Conservation (phyloP, 129 eudicot genomes). For the Chrysanthemum lavandulifolium region DNA sequence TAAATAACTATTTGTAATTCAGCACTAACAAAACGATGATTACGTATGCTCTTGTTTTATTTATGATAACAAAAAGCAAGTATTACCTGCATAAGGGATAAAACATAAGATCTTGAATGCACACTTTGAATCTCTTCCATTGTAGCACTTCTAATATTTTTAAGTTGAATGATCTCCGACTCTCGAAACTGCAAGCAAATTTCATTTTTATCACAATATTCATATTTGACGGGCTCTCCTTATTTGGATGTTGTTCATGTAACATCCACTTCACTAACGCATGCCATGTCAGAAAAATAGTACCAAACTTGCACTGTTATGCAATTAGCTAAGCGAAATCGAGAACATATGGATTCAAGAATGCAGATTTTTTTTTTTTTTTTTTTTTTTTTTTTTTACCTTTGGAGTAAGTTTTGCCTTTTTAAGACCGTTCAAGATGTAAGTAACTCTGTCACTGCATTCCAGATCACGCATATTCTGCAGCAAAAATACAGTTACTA, state of each 20-base stretch:
- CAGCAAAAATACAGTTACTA: neutral
- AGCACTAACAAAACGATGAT: neutral
- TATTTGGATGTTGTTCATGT: no score
- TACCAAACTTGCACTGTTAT: no score
- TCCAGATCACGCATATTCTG: conserved; percentile 44
- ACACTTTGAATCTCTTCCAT: conserved; percentile 70
- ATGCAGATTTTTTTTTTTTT: neutral
- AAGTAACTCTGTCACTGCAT: conserved; percentile 81
- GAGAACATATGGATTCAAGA: no score
- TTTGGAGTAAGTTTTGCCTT: conserved; percentile 70
- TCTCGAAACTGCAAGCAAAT: conserved; percentile 58
- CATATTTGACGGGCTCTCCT: neutral
- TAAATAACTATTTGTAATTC: conserved; percentile 5
- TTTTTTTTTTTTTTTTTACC: conserved; percentile 38
- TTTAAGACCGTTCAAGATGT: conserved; percentile 65
- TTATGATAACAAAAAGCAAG: neutral
- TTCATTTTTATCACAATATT: conserved; percentile 1
- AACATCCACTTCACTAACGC: neutral
- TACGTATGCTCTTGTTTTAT: neutral
- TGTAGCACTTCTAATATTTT: conserved; percentile 58
- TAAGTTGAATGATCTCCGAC: conserved; percentile 66
- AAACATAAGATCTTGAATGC: conserved; percentile 69
- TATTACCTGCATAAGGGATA: conserved; percentile 76
- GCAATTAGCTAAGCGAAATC: no score
- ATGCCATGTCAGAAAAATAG: neutral